phyloP scores from a whole-genome alignment of 768 basidiomycete species.

The Cystobasidium onofrii region DNA sequence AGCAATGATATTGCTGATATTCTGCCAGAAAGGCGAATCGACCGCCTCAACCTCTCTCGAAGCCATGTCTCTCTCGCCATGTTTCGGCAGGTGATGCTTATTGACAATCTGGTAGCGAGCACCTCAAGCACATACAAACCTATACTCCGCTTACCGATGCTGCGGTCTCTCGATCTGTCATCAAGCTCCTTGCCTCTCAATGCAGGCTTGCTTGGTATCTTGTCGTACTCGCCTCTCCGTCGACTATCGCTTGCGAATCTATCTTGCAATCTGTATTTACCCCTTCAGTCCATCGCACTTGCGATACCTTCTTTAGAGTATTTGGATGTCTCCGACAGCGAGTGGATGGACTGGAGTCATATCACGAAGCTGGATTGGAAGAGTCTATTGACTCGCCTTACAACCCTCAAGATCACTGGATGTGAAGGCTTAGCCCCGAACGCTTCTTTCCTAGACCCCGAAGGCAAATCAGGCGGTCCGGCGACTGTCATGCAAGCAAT shows the following conservation, averaged over 20 bases:
- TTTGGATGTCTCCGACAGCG: neutral
- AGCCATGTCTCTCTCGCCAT: neutral
- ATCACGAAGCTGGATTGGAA: neutral
- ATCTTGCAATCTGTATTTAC: neutral
- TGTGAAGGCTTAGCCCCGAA: neutral
- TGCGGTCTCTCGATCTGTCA: neutral
- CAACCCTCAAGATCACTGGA: neutral
- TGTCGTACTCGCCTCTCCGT: neutral
- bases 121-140: neutral
- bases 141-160: neutral
- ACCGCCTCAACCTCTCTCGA: neutral
- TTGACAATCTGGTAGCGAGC: neutral
- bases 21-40: neutral
- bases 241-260: neutral
- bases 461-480: slow-evolving; percentile 4
- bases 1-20: neutral
- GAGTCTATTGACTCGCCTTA: neutral
- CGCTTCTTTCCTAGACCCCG: slow-evolving; percentile 7
- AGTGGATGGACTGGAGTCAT: slow-evolving; percentile 3
- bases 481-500: slow-evolving; percentile 2
- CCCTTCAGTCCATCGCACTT: slow-evolving; percentile 7
- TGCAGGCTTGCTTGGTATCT: neutral
- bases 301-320: slow-evolving; percentile 3
- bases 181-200: neutral
- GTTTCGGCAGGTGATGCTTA: neutral